Evolutionary conservation across 495 filamentous ascomycete genomes (phyloP), one percentile per base, ranked within the genome.

Genomic region (Xylona heveae): DNA sequence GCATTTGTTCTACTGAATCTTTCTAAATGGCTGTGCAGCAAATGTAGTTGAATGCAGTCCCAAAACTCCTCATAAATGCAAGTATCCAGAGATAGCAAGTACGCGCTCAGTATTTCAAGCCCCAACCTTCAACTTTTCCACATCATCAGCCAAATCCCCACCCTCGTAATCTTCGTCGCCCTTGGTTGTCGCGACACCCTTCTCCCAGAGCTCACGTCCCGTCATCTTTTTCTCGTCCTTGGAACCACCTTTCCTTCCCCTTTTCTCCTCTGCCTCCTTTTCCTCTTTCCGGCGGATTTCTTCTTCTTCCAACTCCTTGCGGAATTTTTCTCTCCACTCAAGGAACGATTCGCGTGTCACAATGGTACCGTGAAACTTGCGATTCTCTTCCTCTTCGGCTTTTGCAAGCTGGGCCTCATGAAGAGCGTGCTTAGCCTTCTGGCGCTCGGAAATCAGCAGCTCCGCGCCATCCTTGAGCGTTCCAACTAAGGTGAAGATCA

Each of bases 401-500:
- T 71, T 71, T 0, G 68, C 57, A 4, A 68, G 45, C n/a, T 57
- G 66, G 38, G 71, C 61, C 32, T 92, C 83, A 27, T 61, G 65
- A 37, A 44, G 58, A 6, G 57, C 61, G 41, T 68, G 60, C 6
- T 66, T 65, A 6, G 62, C 71, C 5, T 59, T 66, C 30, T 68
- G 62, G 15, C 90, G 70, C 28, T 79, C 68, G 2, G 49, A 38
- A 42, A 93, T 69, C 15, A 99, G 59, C 33, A 66, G 58, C 55
- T 99, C 88, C 4, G 80, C 81, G 22, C 61, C 59, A 36, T 99
- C 88, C 45, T 93, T 95, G 33, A 99, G 52, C 2, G 78, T 68
- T 24, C 72, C 77, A 19, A 83, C 71, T 12, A 99, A 57, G 0
- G 84, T 81, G 53, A 93, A 99, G 0, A 99, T 62, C 88, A 99